These are phyloP conservation scores for Trifolium fragiferum DNA, from an alignment of 306 rosid species.

Conservation along the genomic window DNA sequence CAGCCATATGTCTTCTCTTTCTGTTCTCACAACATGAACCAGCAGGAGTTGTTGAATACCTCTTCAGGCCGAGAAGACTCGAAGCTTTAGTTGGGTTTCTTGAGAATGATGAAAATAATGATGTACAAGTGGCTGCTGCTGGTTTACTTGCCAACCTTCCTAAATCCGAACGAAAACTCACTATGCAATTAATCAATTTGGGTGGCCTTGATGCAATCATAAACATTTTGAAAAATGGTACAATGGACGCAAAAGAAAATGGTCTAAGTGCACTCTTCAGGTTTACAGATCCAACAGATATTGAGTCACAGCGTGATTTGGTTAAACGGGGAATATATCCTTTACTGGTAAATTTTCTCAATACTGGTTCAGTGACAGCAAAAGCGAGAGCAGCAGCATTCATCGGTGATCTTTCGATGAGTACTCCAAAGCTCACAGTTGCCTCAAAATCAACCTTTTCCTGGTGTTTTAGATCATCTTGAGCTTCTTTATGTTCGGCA, in stretches of 20 bases:
- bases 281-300: conserved; percentile 75
- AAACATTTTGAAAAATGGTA: conserved; percentile 64
- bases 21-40: conserved; percentile 81
- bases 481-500: conserved; percentile 54
- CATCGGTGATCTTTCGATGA: conserved; percentile 74
- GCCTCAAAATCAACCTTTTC: conserved; percentile 50
- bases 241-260: conserved; percentile 74
- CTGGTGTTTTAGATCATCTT: conserved; percentile 57
- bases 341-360: conserved; percentile 63
- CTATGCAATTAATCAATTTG: conserved; percentile 60
- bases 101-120: conserved; percentile 59
- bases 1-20: conserved; percentile 63
- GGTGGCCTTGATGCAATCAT: conserved; percentile 70
- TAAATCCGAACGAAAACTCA: conserved; percentile 66
- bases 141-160: conserved; percentile 83
- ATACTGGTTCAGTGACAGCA: conserved; percentile 61
- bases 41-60: conserved; percentile 79
- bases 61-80: conserved; percentile 75
- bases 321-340: conserved; percentile 75
- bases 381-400: conserved; percentile 91
- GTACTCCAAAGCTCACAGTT: conserved; percentile 62
- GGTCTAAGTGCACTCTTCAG: conserved; percentile 87
- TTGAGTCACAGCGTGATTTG: conserved; percentile 60
- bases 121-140: conserved; percentile 81
- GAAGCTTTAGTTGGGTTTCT: conserved; percentile 83